Base-by-base conservation (phyloP, 2,329 filamentous ascomycete genomes). In the Beauveria medogensis region DNA sequence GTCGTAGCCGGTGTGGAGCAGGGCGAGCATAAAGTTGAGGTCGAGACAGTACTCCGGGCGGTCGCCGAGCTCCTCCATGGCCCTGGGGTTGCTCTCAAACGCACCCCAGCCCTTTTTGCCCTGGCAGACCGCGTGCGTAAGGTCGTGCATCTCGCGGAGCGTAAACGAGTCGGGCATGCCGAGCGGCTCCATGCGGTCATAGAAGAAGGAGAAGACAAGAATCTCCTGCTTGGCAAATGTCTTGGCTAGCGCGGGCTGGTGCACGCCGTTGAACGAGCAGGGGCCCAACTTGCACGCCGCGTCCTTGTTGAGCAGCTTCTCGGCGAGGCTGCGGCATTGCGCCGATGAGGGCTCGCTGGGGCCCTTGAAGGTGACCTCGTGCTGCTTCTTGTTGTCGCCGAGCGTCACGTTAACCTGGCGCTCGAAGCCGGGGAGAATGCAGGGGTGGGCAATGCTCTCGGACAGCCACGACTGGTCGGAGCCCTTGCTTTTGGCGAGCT, bases 101-200 rank as follows among this genome's bases (percentile, higher is more conserved):
- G 90, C 81, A 65, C 88, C 87, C 94, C 94, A 99, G 40, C 82
- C 80, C 20, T 79, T 70, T 72, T 89, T 84, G 37, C 92, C 92
- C 62, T 84, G 83, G 74, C 94, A 99, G 12, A 99, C 95, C 46
- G 88, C 88, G 65, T 86, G 81, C 0, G 94, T 86, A 20, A 97
- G 83, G 63, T 95, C 90, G 69, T 92, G 88, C 70, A 99, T 82
- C 78, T 99, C 94, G 55, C 87, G 84, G 40, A 99, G 79, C 1
- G 92, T 97, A 76, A 97, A 99, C 6, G 90, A 92, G 67, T 96
- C 92, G n/a, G 95, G 94, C 92, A 99, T 97, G 66, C 95, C 95
- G 12, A 99, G 85, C 5, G 92, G 91, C 73, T 90, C 84, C 26
- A 90, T 95, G 69, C 95, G 92, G 79, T 99, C 94, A 77, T 89